Conservation (phyloP, 2,329 filamentous ascomycete species). For the Monilinia laxa region DNA sequence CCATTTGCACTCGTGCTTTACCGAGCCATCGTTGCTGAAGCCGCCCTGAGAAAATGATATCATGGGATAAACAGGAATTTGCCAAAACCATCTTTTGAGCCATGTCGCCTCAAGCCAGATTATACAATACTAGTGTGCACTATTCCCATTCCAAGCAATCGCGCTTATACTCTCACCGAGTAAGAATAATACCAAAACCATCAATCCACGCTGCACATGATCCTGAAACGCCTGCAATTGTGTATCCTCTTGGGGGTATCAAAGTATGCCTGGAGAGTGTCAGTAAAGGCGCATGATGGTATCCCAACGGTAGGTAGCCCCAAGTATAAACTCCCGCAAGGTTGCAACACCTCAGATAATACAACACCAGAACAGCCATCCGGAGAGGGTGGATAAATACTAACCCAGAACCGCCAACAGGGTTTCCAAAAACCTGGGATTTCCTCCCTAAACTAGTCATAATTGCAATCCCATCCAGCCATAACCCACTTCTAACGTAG, state of each 20-base stretch:
- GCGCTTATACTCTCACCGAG: slow-evolving; percentile 47
- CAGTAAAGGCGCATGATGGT: neutral
- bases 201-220: slow-evolving; percentile 80
- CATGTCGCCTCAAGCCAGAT: slow-evolving; percentile 12
- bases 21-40: slow-evolving; percentile 14
- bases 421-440: slow-evolving; percentile 82
- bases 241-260: slow-evolving; percentile 86
- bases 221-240: slow-evolving; percentile 82
- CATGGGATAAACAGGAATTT: slow-evolving; percentile 7
- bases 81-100: slow-evolving; percentile 1
- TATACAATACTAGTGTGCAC: slow-evolving; percentile 23
- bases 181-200: slow-evolving; percentile 79
- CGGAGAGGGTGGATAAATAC: slow-evolving; percentile 43
- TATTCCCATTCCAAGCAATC: neutral
- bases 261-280: slow-evolving; percentile 67
- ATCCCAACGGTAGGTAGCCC: neutral
- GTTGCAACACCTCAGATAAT: neutral
- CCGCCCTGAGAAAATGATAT: slow-evolving; percentile 12
- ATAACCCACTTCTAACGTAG: slow-evolving; percentile 72
- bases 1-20: slow-evolving; percentile 14
- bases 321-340: neutral
- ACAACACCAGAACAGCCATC: neutral
- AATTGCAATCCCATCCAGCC: slow-evolving; percentile 87
- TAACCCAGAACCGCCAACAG: slow-evolving; percentile 77
- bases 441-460: slow-evolving; percentile 85